Evolutionary conservation across 495 filamentous ascomycete species (phyloP).

Genomic region (Friedmanniomyces simplex): DNA sequence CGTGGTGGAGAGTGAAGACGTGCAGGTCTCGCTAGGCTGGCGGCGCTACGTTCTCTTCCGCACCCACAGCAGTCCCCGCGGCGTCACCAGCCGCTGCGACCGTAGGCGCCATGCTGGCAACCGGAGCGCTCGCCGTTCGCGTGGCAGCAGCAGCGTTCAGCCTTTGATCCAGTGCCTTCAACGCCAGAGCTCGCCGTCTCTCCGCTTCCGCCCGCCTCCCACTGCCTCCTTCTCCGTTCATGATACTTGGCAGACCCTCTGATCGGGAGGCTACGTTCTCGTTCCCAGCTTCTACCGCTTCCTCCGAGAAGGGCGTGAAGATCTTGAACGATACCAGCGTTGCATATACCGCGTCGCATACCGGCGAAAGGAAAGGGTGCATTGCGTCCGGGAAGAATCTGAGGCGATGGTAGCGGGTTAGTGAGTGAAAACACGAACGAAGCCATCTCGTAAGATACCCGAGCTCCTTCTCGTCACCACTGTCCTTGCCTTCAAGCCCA

Average conservation of each 20-base stretch:
- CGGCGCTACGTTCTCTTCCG: not conserved
- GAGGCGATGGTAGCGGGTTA: too few relatives aligned
- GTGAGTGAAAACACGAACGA: too few relatives aligned
- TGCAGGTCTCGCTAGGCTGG: not conserved
- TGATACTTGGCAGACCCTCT: slow-evolving; percentile 55
- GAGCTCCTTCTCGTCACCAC: too few relatives aligned
- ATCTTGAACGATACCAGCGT: slow-evolving; percentile 61
- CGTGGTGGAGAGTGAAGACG: too few relatives aligned
- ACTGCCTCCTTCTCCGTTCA: slow-evolving; percentile 41
- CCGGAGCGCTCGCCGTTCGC: not conserved
- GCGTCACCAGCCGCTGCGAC: too few relatives aligned
- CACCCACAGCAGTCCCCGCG: not conserved
- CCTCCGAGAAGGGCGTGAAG: slow-evolving; percentile 76
- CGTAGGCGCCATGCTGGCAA: not conserved
- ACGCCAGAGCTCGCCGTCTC: slow-evolving; percentile 72
- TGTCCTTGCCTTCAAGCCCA: too few relatives aligned
- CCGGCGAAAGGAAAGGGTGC: slow-evolving; percentile 61
- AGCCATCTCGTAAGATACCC: too few relatives aligned
- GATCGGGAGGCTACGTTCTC: slow-evolving; percentile 55
- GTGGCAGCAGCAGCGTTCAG: slow-evolving; percentile 65
- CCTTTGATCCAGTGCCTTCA: slow-evolving; percentile 86
- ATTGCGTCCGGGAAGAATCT: slow-evolving; percentile 79
- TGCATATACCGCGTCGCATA: slow-evolving; percentile 66
- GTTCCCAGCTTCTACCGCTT: slow-evolving; percentile 73
- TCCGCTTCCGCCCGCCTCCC: slow-evolving; percentile 81